Evolutionary conservation across 331 rosid species (phyloP), one percentile per base, ranked within the genome.

Genomic region (Arachis monticola): DNA sequence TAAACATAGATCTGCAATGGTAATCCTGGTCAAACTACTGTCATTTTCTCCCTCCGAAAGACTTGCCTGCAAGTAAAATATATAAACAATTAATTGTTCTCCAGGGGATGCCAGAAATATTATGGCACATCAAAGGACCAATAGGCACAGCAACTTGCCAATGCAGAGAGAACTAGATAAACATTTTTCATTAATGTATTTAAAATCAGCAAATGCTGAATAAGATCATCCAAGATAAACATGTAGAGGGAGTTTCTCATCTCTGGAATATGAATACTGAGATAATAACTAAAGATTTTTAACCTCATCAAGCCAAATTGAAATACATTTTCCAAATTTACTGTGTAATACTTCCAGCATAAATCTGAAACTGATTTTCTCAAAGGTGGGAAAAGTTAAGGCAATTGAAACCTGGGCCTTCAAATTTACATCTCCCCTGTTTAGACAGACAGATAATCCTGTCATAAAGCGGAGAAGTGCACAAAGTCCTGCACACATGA

Each of bases 1-100:
- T 79, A 94, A 81, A 78, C 91, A 94, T 44, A 94, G 80, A 73
- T 96, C 98, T 50, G 85, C 87, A 83, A 94, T 80, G 80, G 87
- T 88, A 81, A 91, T 87, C 79, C 67, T 83, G 2, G 96, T 88
- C 83, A 91, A 85, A 87, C 84, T 91, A 60, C 85, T 86, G 73
- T 90, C 92, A 76, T 74, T 78, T 71, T 80, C 83, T 82, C 94
- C 96, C 64, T 90, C 92, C 27, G 91, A 85, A 78, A 90, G 80
- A 74, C 90, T 87, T 72, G 88, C 92, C 98, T 94, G 92, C 78
- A 83, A 82, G 50, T 63, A 65, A 72, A 80, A 51, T 53, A 53
- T 53, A 77, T 73, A 56, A 53, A 64, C 46, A 27, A 77, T 46
- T 59, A 40, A 63, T 53, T 84, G 71, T 68, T 70, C 72, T 52